Evolutionary conservation across 768 basidiomycete genomes (phyloP).

Genomic region (Pseudohyphozyma bogoriensis): DNA sequence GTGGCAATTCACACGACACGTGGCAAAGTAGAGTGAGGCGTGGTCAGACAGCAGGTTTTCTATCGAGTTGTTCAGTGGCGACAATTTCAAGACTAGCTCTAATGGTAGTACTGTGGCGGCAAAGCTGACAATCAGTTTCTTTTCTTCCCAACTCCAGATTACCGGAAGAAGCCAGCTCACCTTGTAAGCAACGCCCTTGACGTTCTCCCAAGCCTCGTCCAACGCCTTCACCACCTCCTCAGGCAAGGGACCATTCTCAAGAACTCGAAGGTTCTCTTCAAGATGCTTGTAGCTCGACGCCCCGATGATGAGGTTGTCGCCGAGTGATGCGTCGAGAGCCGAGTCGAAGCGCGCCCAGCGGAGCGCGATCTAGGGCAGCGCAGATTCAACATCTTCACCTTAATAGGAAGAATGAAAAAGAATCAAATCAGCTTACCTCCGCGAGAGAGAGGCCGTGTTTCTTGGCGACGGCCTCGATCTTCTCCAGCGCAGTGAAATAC

Average conservation of each 20-base stretch:
- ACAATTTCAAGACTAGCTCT: too few species aligned
- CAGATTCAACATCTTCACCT: too few species aligned
- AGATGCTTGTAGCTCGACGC: conserved; percentile 52
- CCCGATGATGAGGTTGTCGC: conserved; percentile 53
- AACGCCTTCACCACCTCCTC: conserved; percentile 48
- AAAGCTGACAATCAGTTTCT: too few species aligned
- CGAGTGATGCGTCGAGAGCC: conserved; percentile 43
- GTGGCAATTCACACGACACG: too few species aligned
- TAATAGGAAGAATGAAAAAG: too few species aligned
- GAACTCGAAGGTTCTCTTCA: conserved; percentile 47
- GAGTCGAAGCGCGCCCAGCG: conserved; percentile 49
- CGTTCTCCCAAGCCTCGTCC: conserved; percentile 47
- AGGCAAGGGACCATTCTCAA: conserved; percentile 53
- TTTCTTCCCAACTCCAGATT: too few species aligned
- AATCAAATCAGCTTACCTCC: too few species aligned
- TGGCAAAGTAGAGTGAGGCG: too few species aligned
- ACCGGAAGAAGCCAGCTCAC: too few species aligned
- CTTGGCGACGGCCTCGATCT: conserved; percentile 44
- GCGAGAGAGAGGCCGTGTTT: conserved; percentile 39
- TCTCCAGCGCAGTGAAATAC: conserved; percentile 34
- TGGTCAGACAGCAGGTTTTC: too few species aligned
- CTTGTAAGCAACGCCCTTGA: conserved; percentile 41
- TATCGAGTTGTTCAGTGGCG: too few species aligned
- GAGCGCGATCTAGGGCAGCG: conserved; percentile 42
- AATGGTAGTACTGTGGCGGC: too few species aligned